phyloP scores from a whole-genome alignment of 768 basidiomycete genomes.

The Serendipita sp. region DNA sequence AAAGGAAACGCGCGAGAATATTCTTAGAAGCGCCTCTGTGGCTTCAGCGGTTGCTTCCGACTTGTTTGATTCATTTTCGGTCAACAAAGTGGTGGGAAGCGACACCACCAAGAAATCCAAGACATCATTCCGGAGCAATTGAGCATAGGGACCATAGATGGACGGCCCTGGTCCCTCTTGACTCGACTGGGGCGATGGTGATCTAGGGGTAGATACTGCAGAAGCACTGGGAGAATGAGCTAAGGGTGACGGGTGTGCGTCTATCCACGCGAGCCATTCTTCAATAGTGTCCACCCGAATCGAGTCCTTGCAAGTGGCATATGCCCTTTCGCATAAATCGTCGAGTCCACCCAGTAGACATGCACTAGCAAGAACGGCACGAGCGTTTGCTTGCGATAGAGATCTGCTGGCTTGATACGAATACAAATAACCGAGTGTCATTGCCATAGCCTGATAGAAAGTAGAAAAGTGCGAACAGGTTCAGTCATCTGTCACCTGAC shows the following conservation, averaged over 20 bases:
- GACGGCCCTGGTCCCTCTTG: slow-evolving; percentile 25
- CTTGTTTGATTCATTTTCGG: neutral
- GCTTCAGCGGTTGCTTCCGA: slow-evolving; percentile 28
- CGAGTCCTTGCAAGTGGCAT: slow-evolving; percentile 58
- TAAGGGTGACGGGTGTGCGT: slow-evolving; percentile 30
- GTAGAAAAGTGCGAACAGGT: neutral
- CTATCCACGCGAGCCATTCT: slow-evolving; percentile 65
- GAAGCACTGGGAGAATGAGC: neutral
- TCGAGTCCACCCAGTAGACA: slow-evolving; percentile 79
- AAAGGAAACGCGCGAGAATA: slow-evolving; percentile 70
- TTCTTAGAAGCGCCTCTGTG: slow-evolving; percentile 44
- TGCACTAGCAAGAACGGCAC: slow-evolving; percentile 70
- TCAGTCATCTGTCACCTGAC: slow-evolving; percentile 10
- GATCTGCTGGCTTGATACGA: slow-evolving; percentile 52
- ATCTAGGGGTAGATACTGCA: slow-evolving; percentile 11
- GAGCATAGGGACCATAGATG: slow-evolving; percentile 65
- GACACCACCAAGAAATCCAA: slow-evolving; percentile 62
- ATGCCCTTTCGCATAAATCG: slow-evolving; percentile 64
- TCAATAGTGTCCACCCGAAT: slow-evolving; percentile 60
- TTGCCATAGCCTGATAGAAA: slow-evolving; percentile 1
- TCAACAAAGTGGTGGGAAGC: slow-evolving; percentile 38
- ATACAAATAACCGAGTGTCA: slow-evolving; percentile 69
- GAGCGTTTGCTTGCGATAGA: slow-evolving; percentile 63
- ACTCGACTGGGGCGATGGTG: slow-evolving; percentile 4
- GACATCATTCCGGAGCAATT: slow-evolving; percentile 56